Conservation (phyloP, 2,329 filamentous ascomycete species). For the Huntiella savannae region DNA sequence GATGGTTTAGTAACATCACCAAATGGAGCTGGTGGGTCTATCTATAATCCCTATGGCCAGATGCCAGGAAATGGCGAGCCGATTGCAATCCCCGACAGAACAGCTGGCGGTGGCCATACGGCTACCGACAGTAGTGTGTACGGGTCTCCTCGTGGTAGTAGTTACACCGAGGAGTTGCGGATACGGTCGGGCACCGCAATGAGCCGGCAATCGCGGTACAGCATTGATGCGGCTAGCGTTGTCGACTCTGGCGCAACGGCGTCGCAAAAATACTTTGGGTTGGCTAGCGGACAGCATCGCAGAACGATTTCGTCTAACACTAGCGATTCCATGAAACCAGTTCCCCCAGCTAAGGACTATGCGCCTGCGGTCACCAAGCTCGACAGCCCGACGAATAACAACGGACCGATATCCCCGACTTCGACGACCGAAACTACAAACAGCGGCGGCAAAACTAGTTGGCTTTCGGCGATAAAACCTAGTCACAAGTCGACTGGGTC, state of each 20-base stretch:
- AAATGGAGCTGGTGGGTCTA: conserved; percentile 14
- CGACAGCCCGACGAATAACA: conserved; percentile 25
- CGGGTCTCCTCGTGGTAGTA: conserved; percentile 21
- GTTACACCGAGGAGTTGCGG: conserved; percentile 57
- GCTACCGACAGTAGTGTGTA: neutral
- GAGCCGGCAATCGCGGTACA: conserved; percentile 60
- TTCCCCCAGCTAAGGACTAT: conserved; percentile 33
- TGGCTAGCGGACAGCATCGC: conserved; percentile 26
- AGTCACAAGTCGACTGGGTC: conserved; percentile 21
- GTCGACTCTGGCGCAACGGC: conserved; percentile 40
- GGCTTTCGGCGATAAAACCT: conserved; percentile 34
- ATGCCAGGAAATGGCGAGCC: no score
- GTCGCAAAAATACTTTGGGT: conserved; percentile 51
- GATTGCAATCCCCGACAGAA: no score
- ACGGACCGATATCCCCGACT: conserved; percentile 26
- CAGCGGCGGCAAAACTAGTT: conserved; percentile 31
- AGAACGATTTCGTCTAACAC: conserved; percentile 43
- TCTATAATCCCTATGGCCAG: conserved; percentile 11
- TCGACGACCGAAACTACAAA: conserved; percentile 22
- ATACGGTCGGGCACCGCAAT: conserved; percentile 45
- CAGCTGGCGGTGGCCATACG: no score
- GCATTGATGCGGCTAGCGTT: conserved; percentile 45
- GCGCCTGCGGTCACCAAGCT: conserved; percentile 43
- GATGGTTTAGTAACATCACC: neutral
- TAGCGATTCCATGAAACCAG: conserved; percentile 32